Conservation (phyloP, 805 yeast genomes). For the Debaryomyces tyrocola region DNA sequence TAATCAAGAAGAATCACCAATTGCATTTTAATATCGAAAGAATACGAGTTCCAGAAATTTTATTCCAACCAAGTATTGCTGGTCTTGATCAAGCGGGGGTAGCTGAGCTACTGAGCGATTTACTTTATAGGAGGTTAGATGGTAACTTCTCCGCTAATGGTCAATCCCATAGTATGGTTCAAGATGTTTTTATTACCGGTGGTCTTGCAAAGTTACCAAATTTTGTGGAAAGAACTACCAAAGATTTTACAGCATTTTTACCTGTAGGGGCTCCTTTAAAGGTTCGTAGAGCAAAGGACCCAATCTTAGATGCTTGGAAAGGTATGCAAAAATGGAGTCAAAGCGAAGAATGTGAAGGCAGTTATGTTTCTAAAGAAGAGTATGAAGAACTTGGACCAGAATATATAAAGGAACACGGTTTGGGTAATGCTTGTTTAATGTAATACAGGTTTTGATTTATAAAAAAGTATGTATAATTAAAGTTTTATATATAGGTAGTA, state of each 20-base stretch:
- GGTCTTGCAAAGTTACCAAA: constrained; percentile 72
- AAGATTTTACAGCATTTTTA: constrained; percentile 67
- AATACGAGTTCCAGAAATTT: constrained; percentile 85
- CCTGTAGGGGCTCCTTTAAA: constrained; percentile 66
- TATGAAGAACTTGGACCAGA: constrained; percentile 90
- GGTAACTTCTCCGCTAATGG: constrained; percentile 55
- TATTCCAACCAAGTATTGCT: constrained; percentile 90
- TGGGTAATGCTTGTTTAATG: constrained; percentile 58
- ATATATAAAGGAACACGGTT: constrained; percentile 80
- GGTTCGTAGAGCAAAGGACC: constrained; percentile 65
- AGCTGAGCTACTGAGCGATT: constrained; percentile 70
- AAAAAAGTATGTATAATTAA: neutral
- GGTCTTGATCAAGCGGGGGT: constrained; percentile 96
- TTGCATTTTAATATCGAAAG: constrained; percentile 89
- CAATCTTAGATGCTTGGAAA: constrained; percentile 83
- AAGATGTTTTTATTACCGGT: constrained; percentile 82
- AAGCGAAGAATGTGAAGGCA: constrained; percentile 43
- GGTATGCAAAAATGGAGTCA: constrained; percentile 86
- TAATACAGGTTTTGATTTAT: constrained; percentile 2
- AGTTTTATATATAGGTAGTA: constrained; percentile 3
- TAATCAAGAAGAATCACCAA: constrained; percentile 85
- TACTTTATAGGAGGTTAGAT: constrained; percentile 59
- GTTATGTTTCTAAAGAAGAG: constrained; percentile 64
- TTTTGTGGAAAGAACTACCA: constrained; percentile 62
- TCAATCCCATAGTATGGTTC: constrained; percentile 51